Evolutionary conservation across 441 rosid species (phyloP).

Genomic region (Theobroma grandiflorum): DNA sequence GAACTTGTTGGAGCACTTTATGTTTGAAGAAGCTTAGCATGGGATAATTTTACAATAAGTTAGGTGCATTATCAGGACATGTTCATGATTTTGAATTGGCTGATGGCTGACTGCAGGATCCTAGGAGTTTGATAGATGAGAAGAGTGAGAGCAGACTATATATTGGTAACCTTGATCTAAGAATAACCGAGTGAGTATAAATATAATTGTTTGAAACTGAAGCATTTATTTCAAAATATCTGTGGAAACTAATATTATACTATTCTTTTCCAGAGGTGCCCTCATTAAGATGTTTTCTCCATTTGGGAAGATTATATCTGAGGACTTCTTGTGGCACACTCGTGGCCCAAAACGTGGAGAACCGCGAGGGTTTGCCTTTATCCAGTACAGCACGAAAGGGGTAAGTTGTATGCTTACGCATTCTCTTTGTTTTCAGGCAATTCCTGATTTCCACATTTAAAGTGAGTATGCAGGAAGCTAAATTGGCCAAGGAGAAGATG

Average conservation of each 20-base stretch:
- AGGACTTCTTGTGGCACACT: constrained; percentile 95
- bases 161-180: constrained; percentile 80
- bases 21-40: not conserved
- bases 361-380: constrained; percentile 89
- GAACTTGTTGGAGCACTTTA: not conserved
- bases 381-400: constrained; percentile 82
- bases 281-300: constrained; percentile 94
- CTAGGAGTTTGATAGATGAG: constrained; percentile 57
- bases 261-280: constrained; percentile 60
- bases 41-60: not conserved
- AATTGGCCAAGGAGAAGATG: constrained; percentile 94
- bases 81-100: not conserved
- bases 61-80: not conserved
- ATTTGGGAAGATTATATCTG: constrained; percentile 82
- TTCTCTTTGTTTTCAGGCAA: constrained; percentile 29
- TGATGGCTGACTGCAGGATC: constrained; percentile 55
- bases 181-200: constrained; percentile 82
- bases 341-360: constrained; percentile 93
- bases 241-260: not conserved
- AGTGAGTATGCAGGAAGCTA: constrained; percentile 99
- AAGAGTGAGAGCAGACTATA: constrained; percentile 76
- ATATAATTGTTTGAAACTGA: constrained; percentile 4
- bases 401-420: constrained; percentile 51
- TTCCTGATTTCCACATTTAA: constrained; percentile 69
- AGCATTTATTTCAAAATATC: not conserved